Evolutionary conservation across 2,329 filamentous ascomycete species (phyloP).

Genomic region (Chaetomiaceae sp.): DNA sequence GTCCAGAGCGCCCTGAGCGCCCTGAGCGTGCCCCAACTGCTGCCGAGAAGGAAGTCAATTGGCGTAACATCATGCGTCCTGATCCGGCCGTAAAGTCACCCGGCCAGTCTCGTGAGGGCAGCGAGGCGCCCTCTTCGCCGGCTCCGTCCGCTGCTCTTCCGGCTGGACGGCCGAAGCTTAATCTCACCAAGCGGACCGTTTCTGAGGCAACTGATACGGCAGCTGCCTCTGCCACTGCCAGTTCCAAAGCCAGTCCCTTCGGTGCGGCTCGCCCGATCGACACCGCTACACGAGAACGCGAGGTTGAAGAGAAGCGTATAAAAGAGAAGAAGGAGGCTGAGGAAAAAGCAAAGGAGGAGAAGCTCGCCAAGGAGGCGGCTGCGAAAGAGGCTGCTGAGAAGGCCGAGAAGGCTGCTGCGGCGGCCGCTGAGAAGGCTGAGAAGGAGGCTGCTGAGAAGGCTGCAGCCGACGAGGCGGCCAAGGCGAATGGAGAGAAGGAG

Average conservation of each 20-base stretch:
- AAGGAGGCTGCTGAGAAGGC: slow-evolving; percentile 35
- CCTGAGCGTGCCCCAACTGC: slow-evolving; percentile 73
- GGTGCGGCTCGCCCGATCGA: slow-evolving; percentile 92
- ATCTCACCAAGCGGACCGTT: slow-evolving; percentile 87
- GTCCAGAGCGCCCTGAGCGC: slow-evolving; percentile 52
- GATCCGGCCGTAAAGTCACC: slow-evolving; percentile 62
- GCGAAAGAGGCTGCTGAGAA: slow-evolving; percentile 38
- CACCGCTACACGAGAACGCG: slow-evolving; percentile 80
- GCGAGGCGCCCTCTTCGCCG: slow-evolving; percentile 70
- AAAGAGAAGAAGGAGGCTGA: slow-evolving; percentile 84
- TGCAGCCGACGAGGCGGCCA: slow-evolving; percentile 58
- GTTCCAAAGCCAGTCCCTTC: slow-evolving; percentile 82
- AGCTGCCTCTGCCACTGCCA: slow-evolving; percentile 44
- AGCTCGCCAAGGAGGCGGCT: slow-evolving; percentile 62
- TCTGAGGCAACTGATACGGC: slow-evolving; percentile 59
- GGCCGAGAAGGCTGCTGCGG: slow-evolving; percentile 41
- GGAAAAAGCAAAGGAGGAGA: slow-evolving; percentile 77
- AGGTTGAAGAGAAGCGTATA: slow-evolving; percentile 84
- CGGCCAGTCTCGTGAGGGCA: slow-evolving; percentile 65
- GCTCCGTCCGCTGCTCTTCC: slow-evolving; percentile 46
- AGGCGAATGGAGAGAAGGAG: slow-evolving; percentile 29
- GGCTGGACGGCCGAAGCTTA: slow-evolving; percentile 71
- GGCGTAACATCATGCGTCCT: slow-evolving; percentile 89
- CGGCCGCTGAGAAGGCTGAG: slow-evolving; percentile 33
- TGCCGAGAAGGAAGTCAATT: slow-evolving; percentile 88